Base-by-base conservation (phyloP, 164 flowering plant species). In the Vitis cinerea region DNA sequence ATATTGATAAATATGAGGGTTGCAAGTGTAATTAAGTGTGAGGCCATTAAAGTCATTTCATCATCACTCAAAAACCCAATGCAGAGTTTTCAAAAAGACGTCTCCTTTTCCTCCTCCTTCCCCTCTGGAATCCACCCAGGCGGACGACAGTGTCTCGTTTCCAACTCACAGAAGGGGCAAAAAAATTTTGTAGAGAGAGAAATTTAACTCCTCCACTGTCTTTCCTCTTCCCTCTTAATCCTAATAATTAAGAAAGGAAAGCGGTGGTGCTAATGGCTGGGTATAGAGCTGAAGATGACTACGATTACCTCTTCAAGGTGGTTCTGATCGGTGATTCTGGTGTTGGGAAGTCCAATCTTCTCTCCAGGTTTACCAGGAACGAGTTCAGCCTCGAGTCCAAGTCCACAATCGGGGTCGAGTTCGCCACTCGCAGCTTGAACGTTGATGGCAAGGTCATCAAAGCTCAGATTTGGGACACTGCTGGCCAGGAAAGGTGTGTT, bases 301-400 rank as follows among this genome's bases (percentile, higher is more conserved):
- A 81, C 59, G 84, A 83, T 69, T 83, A 80, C 69, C 80, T 83
- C 31, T 83, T 83, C 75, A 83, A 83, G 70, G 83, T 83, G 67
- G 83, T 83, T 27, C 66, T 83, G 72, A 83, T 83, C 30, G 86
- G 84, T 30, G 86, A 83, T 67, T 82, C 84, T 0, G 84, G 84
- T 6, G 85, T 79, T 8, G 85, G 85, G 23, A 79, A 82, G 79
- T 76, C 82, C 31, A 79, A 82, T 63, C 61, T 82, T 57, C 70
- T 82, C n/a, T 82, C 84, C 0, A 71, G 85, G 72, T 83, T 83
- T 71, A 83, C 86, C 4, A 64, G 80, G 64, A 83, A 83, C 71
- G 86, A 83, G 76, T 83, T 83, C 58, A 83, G 81, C 67, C 79
- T 83, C 65, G 86, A 83, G 76, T 81, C 84, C 57, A 83, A 82